These are phyloP conservation scores for Papiliotrema laurentii DNA, from an alignment of 1,284 basidiomycete species.

Conservation along the genomic window DNA sequence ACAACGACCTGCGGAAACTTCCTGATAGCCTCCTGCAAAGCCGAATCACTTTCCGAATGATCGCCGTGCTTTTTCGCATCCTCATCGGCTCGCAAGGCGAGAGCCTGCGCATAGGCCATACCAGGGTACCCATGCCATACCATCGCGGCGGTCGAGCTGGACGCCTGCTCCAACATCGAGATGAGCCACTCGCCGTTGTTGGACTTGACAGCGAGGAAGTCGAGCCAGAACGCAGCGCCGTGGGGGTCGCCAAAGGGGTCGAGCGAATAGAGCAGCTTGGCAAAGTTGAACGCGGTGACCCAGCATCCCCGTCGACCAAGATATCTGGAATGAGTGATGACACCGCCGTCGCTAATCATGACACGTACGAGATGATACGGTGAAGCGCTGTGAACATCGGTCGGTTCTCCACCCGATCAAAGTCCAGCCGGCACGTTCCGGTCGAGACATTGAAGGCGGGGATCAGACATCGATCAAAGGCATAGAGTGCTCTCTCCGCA, in stretches of 20 bases:
- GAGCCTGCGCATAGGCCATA: constrained; percentile 69
- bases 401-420: constrained; percentile 55
- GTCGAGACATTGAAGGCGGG: constrained; percentile 75
- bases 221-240: constrained; percentile 74
- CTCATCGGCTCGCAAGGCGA: constrained; percentile 62
- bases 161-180: constrained; percentile 54
- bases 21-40: constrained; percentile 65
- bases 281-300: constrained; percentile 83
- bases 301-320: constrained; percentile 79
- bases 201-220: constrained; percentile 74
- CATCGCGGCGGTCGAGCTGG: constrained; percentile 48
- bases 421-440: constrained; percentile 77
- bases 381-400: constrained; percentile 59
- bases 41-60: constrained; percentile 59
- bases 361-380: constrained; percentile 64
- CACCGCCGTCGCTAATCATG: background rate
- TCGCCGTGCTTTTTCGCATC: constrained; percentile 55
- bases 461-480: constrained; percentile 79
- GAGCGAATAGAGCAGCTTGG: constrained; percentile 70
- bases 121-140: constrained; percentile 65
- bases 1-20: constrained; percentile 75
- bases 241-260: constrained; percentile 79
- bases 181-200: constrained; percentile 76
- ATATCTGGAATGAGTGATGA: constrained; percentile 54
- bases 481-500: constrained; percentile 78